Evolutionary conservation across 768 basidiomycete species (phyloP), one percentile per base, ranked within the genome.

Genomic region (Lactarius psammicola): DNA sequence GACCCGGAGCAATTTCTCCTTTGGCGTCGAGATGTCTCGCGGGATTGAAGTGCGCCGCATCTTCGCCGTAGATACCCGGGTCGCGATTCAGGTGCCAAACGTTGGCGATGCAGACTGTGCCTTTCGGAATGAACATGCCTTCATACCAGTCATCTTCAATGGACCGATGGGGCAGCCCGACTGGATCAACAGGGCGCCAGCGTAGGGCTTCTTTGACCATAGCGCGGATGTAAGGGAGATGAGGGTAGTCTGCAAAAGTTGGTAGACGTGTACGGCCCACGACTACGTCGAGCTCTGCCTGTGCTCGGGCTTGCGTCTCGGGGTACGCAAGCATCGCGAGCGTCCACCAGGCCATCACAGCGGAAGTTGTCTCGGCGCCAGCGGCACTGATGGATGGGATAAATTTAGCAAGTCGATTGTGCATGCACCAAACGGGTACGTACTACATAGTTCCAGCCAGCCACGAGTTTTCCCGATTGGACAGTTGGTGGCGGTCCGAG

Each of bases 391-490:
- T 31, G 33, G 31, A 23, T 11, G 38, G 31, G 10, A 11, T 5
- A 4, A 8, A 23, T 28, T 58, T 46, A 55, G 46, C 40, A 11
- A 18, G 49, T 33, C 30, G 4, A 61, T 18, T 7, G 17, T 7
- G n/a, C 11, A 42, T 46, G 9, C 20, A 20, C 23, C 15, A 9
- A 30, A 64, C 53, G 11, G 64, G 36, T 30, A 69, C 66, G 13
- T 69, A 70, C 69, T 66, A 70, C 71, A 73, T 63, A 8, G 68
- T 71, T 36, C 58, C 71, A 3, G 68, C 56, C 15, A 73, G 65
- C 72, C 72, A 72, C 7, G 62, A 62, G 17, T 62, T 67, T 59
- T 69, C 66, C 36, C 53, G 46, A 51, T 49, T 59, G 6, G 67
- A 68, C 23, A 68, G 36, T 7, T 66, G 40, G 49, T 65, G 54